Percentiles rank a stretch among this genome's conserved stretches.
phyloP scores from a whole-genome alignment of 176 grass and related monocot genomes.

The Pontederia paniculata region DNA sequence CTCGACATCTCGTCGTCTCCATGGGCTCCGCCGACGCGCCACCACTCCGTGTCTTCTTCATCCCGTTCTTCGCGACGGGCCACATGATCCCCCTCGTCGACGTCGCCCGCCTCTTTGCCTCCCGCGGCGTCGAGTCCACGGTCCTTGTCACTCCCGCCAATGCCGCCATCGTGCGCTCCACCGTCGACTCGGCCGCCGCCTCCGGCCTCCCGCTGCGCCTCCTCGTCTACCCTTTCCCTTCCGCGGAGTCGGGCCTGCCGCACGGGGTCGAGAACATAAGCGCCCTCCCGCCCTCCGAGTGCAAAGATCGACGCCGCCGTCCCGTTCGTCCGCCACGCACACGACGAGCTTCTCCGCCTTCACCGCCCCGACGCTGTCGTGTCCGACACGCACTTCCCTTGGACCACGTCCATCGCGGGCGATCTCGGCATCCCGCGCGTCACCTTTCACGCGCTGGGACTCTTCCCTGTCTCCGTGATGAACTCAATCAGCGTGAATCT shows the following conservation, averaged over 20 bases:
- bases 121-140: slow-evolving; percentile 6
- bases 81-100: slow-evolving; percentile 16
- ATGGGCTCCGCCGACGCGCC: neutral
- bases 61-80: slow-evolving; percentile 2
- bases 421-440: slow-evolving; percentile 5
- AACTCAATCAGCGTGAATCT: neutral
- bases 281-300: slow-evolving; percentile 2
- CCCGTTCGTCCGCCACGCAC: neutral
- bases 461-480: neutral
- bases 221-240: slow-evolving; percentile 9
- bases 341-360: slow-evolving; percentile 3
- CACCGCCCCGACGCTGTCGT: slow-evolving; percentile 7
- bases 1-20: neutral
- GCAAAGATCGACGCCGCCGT: slow-evolving; percentile 2
- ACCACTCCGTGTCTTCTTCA: neutral
- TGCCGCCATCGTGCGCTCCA: slow-evolving; percentile 7
- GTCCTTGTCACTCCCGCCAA: slow-evolving; percentile 6
- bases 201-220: neutral
- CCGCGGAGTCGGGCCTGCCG: neutral
- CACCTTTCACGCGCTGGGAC: neutral
- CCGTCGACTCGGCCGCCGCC: slow-evolving; percentile 1
- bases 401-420: slow-evolving; percentile 1
- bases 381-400: slow-evolving; percentile 1
- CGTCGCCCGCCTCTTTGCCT: slow-evolving; percentile 2
- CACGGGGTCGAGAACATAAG: slow-evolving; percentile 13